These are phyloP conservation scores for Mitragyna speciosa DNA, from an alignment of 257 asterid species.

Conservation along the genomic window DNA sequence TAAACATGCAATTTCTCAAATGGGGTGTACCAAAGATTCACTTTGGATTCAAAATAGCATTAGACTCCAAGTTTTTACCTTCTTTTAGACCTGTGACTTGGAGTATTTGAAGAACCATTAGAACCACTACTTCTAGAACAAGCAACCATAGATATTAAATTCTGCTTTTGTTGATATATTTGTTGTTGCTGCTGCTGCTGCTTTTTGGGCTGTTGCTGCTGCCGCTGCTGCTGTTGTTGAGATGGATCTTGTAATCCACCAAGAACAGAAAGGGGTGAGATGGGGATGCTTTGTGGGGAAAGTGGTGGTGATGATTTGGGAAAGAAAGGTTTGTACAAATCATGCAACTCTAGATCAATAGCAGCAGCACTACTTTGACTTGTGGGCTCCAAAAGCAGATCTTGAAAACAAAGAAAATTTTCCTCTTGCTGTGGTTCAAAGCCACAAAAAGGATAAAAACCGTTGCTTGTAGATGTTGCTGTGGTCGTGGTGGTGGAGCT, in stretches of 20 bases:
- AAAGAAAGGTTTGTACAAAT: constrained; percentile 63
- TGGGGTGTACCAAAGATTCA: background rate
- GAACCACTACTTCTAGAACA: constrained; percentile 29
- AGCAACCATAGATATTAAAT: constrained; percentile 28
- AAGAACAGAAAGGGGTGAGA: constrained; percentile 65
- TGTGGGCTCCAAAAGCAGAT: constrained; percentile 42
- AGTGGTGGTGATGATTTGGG: constrained; percentile 30
- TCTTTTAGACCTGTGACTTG: constrained; percentile 65
- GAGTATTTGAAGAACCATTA: constrained; percentile 28
- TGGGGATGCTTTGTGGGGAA: constrained; percentile 44
- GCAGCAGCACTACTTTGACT: constrained; percentile 14
- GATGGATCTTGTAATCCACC: constrained; percentile 61
- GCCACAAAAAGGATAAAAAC: constrained; percentile 9
- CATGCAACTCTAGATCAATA: constrained; percentile 46
- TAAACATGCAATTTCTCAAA: background rate
- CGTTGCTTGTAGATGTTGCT: background rate
- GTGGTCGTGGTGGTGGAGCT: constrained; percentile 3
- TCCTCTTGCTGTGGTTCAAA: constrained; percentile 38
- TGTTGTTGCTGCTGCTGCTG: constrained; percentile 19
- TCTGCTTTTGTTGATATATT: constrained; percentile 31
- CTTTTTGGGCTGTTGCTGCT: constrained; percentile 11
- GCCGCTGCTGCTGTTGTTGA: constrained; percentile 28
- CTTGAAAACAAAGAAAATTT: constrained; percentile 37
- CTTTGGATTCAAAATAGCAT: background rate
- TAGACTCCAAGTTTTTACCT: constrained; percentile 42